phyloP scores from a whole-genome alignment of 441 rosid species.

The Pelargonium myrrhifolium region DNA sequence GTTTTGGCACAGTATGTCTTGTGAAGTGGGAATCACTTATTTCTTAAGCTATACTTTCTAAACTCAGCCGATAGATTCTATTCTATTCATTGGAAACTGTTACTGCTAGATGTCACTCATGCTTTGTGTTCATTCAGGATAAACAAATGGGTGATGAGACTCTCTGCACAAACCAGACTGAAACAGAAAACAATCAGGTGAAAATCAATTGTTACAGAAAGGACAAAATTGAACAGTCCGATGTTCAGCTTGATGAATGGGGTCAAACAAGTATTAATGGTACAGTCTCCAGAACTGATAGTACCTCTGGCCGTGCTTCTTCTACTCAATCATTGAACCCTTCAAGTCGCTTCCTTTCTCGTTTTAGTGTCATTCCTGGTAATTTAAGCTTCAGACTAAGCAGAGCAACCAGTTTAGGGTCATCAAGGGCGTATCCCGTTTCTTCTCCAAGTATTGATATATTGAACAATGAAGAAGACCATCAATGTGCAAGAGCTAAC shows the following conservation, averaged over 20 bases:
- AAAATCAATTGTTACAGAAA: constrained; percentile 45
- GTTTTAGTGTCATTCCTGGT: constrained; percentile 72
- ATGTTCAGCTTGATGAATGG: constrained; percentile 45
- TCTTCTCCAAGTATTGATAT: constrained; percentile 36
- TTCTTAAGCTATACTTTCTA: neutral
- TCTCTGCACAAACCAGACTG: constrained; percentile 25
- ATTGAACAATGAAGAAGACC: constrained; percentile 34
- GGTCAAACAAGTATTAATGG: constrained; percentile 30
- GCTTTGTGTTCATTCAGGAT: constrained; percentile 25
- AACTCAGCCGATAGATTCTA: neutral
- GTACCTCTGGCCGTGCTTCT: constrained; percentile 44
- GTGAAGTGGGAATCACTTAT: neutral
- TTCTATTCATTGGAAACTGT: neutral
- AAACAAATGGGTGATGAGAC: constrained; percentile 31
- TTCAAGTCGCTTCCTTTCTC: constrained; percentile 57
- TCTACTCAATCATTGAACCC: constrained; percentile 33
- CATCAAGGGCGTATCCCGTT: constrained; percentile 52
- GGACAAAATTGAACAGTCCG: constrained; percentile 31
- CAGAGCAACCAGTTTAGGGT: constrained; percentile 71
- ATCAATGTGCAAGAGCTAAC: constrained; percentile 27
- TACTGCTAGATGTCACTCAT: neutral
- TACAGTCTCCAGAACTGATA: constrained; percentile 31
- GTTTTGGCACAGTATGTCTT: neutral
- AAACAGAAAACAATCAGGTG: constrained; percentile 27
- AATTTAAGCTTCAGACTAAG: constrained; percentile 64